phyloP scores from a whole-genome alignment of 2,329 filamentous ascomycete species.

The Fusarium mundagurra region DNA sequence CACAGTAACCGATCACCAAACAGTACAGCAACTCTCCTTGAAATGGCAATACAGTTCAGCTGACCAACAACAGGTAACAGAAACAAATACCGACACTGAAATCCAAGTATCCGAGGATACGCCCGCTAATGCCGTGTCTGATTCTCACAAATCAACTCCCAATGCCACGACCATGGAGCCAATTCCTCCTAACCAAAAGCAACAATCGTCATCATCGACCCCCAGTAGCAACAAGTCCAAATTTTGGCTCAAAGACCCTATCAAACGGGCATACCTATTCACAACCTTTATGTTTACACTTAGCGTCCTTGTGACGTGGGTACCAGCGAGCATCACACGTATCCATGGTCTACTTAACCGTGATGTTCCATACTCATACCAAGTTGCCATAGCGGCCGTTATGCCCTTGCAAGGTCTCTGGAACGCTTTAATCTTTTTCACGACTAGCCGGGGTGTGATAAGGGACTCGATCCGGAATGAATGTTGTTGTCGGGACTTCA shows the following conservation, averaged over 20 bases:
- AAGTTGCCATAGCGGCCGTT: background rate
- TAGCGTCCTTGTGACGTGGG: background rate
- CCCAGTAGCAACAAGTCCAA: background rate
- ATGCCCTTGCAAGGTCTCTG: background rate
- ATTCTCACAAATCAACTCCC: background rate
- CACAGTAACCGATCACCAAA: background rate
- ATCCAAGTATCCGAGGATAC: rapidly evolving
- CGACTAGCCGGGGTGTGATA: background rate
- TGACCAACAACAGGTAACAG: background rate
- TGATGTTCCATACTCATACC: background rate
- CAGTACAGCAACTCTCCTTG: background rate
- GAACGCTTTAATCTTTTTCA: background rate
- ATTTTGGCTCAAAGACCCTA: background rate
- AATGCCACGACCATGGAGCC: background rate
- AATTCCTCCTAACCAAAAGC: background rate
- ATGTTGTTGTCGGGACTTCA: background rate
- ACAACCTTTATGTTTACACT: background rate
- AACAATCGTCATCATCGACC: background rate
- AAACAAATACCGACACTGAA: background rate
- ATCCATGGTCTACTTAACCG: background rate
- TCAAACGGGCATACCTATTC: background rate
- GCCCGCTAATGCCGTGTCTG: background rate
- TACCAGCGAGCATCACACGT: background rate
- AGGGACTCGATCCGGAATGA: rapidly evolving
- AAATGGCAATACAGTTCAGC: background rate